phyloP scores from a whole-genome alignment of 495 filamentous ascomycete genomes.

The Podospora tetraspora region DNA sequence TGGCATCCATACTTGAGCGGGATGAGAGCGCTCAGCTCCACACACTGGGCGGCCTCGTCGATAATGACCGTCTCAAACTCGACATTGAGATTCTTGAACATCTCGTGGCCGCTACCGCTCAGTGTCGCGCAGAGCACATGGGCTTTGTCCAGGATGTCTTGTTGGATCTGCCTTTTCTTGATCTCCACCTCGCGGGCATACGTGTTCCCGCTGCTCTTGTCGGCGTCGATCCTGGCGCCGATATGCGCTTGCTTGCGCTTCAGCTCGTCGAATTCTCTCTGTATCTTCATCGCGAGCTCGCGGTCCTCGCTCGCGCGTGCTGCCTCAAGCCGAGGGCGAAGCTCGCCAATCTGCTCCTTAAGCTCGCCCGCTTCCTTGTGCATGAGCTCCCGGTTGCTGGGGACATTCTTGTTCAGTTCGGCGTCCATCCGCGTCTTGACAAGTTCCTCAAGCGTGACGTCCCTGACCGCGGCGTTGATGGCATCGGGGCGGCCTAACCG shows the following conservation, averaged over 20 bases:
- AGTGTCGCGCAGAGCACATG: constrained; percentile 94
- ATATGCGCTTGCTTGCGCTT: constrained; percentile 68
- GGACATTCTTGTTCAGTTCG: constrained; percentile 42
- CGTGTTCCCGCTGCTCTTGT: constrained; percentile 75
- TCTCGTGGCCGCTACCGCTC: constrained; percentile 92
- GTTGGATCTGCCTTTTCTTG: constrained; percentile 74
- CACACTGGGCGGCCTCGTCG: constrained; percentile 96
- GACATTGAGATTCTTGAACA: constrained; percentile 89
- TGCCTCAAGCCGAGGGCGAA: constrained; percentile 64
- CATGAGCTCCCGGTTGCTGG: constrained; percentile 66
- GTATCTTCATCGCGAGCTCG: constrained; percentile 51
- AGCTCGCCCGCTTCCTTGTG: constrained; percentile 76
- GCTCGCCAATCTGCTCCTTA: constrained; percentile 61
- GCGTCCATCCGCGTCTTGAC: constrained; percentile 66
- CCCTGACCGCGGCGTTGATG: constrained; percentile 81
- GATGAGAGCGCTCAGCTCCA: constrained; percentile 93
- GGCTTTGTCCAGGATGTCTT: constrained; percentile 81
- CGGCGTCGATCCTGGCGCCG: constrained; percentile 74
- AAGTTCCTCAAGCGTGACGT: constrained; percentile 91
- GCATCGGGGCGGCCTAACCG: constrained; percentile 90
- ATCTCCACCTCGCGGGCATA: constrained; percentile 76
- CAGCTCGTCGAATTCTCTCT: constrained; percentile 70
- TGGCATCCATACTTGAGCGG: constrained; percentile 95
- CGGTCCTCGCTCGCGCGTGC: constrained; percentile 59
- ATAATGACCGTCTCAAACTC: constrained; percentile 99